Base-by-base conservation (phyloP, 2,329 filamentous ascomycete genomes). In the Domatiomyces catenatus region DNA sequence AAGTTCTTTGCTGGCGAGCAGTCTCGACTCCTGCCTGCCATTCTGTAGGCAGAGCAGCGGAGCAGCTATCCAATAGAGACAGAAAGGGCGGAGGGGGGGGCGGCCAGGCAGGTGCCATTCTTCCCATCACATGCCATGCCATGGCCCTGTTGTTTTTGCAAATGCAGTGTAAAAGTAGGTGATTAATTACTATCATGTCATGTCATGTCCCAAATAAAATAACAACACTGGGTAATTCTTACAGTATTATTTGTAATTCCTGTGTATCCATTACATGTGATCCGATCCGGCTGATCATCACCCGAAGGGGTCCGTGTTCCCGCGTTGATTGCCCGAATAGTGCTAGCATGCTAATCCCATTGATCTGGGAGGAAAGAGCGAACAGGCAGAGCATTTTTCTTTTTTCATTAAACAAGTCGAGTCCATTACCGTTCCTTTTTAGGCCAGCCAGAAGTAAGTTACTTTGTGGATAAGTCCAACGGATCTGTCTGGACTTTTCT, bases 1-100 rank as follows among this genome's bases (percentile, higher is more conserved):
- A 74, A 77, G 61, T 83, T 83, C 66, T 83, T 83, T 61, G 72
- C 72, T 2, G 69, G 71, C 24, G 51, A 57, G 42, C 56, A 56
- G 22, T 51, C 54, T 5, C 53, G 53, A 12, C 51, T 52, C 12
- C 47, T 58, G 17, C 56, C 56, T 10, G 50, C 51, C 48, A 51
- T 58, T 43, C 48, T 49, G 50, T 58, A 56, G 50, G 12, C 2
- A 36, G n/a, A n/a, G n/a, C n/a, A n/a, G n/a, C 8, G 2, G 12
- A 36, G 3, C 8, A 36, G 28, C 2, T 2, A 24, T 24, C n/a
- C n/a, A n/a, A n/a, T 24, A 24, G 3, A 24, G 22, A 24, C 22
- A 36, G 28, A 36, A 36, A 36, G 3, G 28, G 4, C 3, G 6
- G 22, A 24, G 22, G 3, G 22, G 22, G 22, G 6, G 22, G 28